Evolutionary conservation across 225 moss, liverwort and hornwort species (phyloP).

Genomic region (Bryoerythrophyllum caledonicum): DNA sequence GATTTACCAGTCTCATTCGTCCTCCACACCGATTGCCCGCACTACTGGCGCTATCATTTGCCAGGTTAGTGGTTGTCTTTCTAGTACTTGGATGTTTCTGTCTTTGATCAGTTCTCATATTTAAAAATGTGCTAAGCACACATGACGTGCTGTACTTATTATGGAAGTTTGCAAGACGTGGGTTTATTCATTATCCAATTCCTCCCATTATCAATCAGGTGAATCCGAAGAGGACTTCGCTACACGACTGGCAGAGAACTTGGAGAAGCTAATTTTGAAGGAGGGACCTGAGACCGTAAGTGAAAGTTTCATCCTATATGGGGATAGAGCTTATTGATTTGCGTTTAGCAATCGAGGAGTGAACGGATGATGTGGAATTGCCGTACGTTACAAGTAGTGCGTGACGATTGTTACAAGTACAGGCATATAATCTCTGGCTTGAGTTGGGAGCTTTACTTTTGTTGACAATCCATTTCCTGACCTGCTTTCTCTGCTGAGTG

Average conservation of each 20-base stretch:
- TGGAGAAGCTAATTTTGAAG: slow-evolving; percentile 89
- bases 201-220: slow-evolving; percentile 50
- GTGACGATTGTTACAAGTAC: neutral
- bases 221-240: slow-evolving; percentile 97
- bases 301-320: slow-evolving; percentile 6
- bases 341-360: neutral
- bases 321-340: neutral
- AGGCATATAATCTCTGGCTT: neutral
- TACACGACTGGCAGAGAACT: slow-evolving; percentile 84
- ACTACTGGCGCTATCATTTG: slow-evolving; percentile 91
- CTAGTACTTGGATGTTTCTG: neutral
- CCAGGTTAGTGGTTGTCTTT: slow-evolving; percentile 59
- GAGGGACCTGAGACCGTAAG: slow-evolving; percentile 94
- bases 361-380: neutral
- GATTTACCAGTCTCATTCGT: slow-evolving; percentile 88
- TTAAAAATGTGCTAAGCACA: neutral
- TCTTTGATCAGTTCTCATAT: neutral
- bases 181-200: neutral
- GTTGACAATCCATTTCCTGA: neutral
- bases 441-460: neutral
- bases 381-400: neutral
- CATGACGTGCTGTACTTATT: neutral
- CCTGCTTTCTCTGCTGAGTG: neutral
- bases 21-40: slow-evolving; percentile 85
- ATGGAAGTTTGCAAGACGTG: neutral